Base-by-base conservation (phyloP, 1,284 basidiomycete genomes). In the Ceratobasidium sp. region DNA sequence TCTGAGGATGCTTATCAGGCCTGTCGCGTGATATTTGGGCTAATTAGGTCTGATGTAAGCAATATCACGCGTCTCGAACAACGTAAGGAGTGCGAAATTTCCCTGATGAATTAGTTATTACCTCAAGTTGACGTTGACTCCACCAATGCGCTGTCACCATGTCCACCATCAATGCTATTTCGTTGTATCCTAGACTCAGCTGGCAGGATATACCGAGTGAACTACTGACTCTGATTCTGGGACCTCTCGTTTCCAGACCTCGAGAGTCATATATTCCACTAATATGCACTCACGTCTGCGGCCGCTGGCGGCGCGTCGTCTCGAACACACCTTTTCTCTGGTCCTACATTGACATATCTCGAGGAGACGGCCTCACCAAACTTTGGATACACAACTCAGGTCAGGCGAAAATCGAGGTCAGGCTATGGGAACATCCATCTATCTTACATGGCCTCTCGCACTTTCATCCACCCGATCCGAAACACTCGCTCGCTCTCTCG, bases 351-450 rank as follows among this genome's bases (percentile, higher is more conserved):
- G 57, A 60, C 33, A 31, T 33, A 5, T n/a, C 36, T 60, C 36
- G 57, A n/a, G 33, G 57, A 33, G 24, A 60, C 11, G 57, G 36
- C 1, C 36, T 60, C 33, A 44, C 57, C 57, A 41, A 60, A 44
- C 33, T 44, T 22, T 60, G 57, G 57, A 33, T 57, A 19, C n/a
- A 11, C 19, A 57, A 57, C 29, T 57, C 54, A 2, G 27, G 19
- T n/a, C 19, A 29, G 31, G 6, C 6, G 14, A 11, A 27, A 2
- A 57, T 57, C 36, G 54, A 57, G 31, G 57, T 60, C 57, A 44
- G 29, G n/a, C 57, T 60, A 8, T 60, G 57, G 57, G n/a, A 44
- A 14, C 33, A 33, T 33, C 33, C 57, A n/a, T n/a, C n/a, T n/a
- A n/a, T n/a, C n/a, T n/a, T n/a, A n/a, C n/a, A n/a, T n/a, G n/a